Evolutionary conservation across 345 rosid species (phyloP).

Genomic region (Citropsis articulata): DNA sequence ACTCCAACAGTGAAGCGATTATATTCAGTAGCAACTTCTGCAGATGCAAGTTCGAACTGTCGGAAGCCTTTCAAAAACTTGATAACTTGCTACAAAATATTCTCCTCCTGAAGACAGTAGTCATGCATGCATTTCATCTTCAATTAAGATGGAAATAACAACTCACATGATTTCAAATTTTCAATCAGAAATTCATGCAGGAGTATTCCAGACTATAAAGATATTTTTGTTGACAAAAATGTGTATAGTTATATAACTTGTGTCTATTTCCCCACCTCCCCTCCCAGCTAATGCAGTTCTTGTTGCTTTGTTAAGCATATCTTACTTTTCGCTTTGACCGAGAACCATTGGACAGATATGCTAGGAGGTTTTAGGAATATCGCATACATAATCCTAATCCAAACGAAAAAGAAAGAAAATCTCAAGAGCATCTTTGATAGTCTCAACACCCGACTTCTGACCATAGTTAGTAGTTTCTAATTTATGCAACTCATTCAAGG

Average conservation of each 20-base stretch:
- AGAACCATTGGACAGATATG: too few species aligned
- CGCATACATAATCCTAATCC: background rate
- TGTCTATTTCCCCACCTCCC: too few species aligned
- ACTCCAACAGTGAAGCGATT: background rate
- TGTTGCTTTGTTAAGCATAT: too few species aligned
- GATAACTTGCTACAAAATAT: background rate
- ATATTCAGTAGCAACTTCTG: conserved; percentile 7
- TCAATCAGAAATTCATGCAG: too few species aligned
- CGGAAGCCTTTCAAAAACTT: background rate
- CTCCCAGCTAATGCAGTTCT: too few species aligned
- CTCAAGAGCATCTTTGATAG: conserved; percentile 33
- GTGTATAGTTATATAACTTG: too few species aligned
- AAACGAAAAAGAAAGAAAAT: background rate
- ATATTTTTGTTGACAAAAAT: too few species aligned
- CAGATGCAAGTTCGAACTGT: background rate
- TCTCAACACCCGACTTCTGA: conserved; percentile 30
- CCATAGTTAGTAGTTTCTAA: conserved; percentile 25
- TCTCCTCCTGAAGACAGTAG: background rate
- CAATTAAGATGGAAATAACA: background rate
- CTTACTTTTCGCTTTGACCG: too few species aligned
- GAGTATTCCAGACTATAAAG: too few species aligned
- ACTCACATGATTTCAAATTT: background rate
- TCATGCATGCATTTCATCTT: background rate
- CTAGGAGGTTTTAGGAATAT: background rate
- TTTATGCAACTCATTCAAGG: conserved; percentile 27